Evolutionary conservation across 2,329 filamentous ascomycete genomes (phyloP), one percentile per base, ranked within the genome.

Genomic region (Ambrosiella xylebori): DNA sequence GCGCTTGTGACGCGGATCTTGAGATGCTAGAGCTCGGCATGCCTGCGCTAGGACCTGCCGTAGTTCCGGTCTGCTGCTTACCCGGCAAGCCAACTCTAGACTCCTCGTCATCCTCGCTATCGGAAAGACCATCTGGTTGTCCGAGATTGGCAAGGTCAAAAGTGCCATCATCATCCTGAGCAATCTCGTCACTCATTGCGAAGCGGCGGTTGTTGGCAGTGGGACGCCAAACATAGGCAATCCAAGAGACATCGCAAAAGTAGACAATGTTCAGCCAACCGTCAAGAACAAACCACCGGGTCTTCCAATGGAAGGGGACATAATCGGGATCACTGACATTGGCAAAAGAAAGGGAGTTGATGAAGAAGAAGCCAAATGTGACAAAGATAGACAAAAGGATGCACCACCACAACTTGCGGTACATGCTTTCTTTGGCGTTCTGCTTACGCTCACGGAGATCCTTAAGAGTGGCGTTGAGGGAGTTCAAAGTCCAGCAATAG

Each of bases 401-500:
- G 69, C 88, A 91, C 90, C 90, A 98, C 90, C 94, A 98, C 12
- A 98, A 81, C 70, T 94, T 95, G 73, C 86, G 90, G 73, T 97
- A 98, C 94, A 98, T 98, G 71, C 80, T 71, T 53, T 90, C 88
- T 69, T 98, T 98, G 65, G 85, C 84, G 65, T 86, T 85, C 71
- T 98, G 93, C 71, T 95, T 96, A 63, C 93, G 84, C 66, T 95
- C 88, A 58, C 86, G 79, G n/a, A 98, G 78, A 66, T 97, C 91
- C 71, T 96, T 97, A 74, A 97, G 91, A 0, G 93, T 98, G 59
- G 85, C 77, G 69, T 91, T 95, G 59, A 98, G 78, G 19, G 90
- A 94, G 73, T 96, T 97, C 63, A 98, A 77, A 0, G 93, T 98
- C 93, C 93, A 98, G 61, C 98, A 87, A 70, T 98, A 98, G 71